These are phyloP conservation scores for Astrocystis sublimbata DNA, from an alignment of 495 filamentous ascomycete species.

Conservation along the genomic window DNA sequence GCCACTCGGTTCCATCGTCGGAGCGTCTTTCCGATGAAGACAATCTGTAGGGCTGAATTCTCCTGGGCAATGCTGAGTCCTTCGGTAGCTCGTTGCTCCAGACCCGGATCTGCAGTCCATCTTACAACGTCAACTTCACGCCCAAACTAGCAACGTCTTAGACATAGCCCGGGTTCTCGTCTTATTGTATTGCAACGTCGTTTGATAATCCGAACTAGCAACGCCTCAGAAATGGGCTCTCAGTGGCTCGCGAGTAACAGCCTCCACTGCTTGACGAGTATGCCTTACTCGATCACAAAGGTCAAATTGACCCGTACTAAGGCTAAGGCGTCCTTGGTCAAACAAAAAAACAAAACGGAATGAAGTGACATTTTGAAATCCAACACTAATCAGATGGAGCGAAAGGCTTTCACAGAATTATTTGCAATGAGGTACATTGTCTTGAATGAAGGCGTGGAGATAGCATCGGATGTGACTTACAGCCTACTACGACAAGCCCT, in stretches of 20 bases:
- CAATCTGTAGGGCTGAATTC: constrained; percentile 8
- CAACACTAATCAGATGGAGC: background rate
- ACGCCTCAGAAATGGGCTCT: constrained; percentile 2
- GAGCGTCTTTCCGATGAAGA: background rate
- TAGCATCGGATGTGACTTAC: background rate
- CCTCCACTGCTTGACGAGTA: too few species aligned
- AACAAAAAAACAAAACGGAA: background rate
- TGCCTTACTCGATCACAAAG: constrained; percentile 1
- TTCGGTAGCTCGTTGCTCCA: background rate
- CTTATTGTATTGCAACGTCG: too few species aligned
- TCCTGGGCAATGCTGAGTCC: background rate
- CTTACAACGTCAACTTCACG: background rate
- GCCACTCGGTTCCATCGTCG: background rate
- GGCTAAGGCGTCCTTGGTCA: background rate
- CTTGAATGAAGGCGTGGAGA: background rate
- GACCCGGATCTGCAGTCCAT: background rate
- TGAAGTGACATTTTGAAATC: background rate
- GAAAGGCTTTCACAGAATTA: background rate
- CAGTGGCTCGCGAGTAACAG: background rate
- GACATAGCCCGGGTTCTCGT: too few species aligned
- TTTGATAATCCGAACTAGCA: background rate
- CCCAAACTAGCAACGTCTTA: constrained; percentile 1
- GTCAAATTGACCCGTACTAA: background rate
- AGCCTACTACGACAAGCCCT: background rate
- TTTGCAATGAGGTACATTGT: background rate